Base-by-base conservation (phyloP, 2,329 filamentous ascomycete genomes). In the Parastagonospora nodorum region DNA sequence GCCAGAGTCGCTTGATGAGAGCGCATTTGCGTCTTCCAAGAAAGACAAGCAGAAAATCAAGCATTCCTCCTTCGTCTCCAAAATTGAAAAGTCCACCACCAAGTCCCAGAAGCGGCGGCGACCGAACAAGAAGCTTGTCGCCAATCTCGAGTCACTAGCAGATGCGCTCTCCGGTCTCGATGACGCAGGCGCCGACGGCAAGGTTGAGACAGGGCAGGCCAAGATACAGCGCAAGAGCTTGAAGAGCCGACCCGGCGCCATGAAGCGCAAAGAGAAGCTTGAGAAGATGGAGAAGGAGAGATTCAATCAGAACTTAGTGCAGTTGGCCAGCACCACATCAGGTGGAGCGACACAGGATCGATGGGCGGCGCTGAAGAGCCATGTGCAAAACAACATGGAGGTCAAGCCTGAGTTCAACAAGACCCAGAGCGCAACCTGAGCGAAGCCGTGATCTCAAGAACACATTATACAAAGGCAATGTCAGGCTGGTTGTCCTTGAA, bases 321-420 rank as follows among this genome's bases (percentile, higher is more conserved):
- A 88, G 73, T 77, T 97, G 77, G 80, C 82, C n/a, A 57, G 53
- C 5, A 57, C 45, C 31, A 49, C 53, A 15, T 43, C 54, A 31
- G 48, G 55, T 15, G 45, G 57, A 29, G 67, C 58, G 31, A 57
- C 61, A 50, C 60, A 58, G 56, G 71, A 64, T 47, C 66, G 89
- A 48, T 97, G 91, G 88, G 88, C 88, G 28, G 90, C 91, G 12
- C 72, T 97, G 73, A 84, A 92, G 63, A 86, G 81, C 8, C 95
- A 93, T 68, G 95, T 97, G 44, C 88, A 89, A 1, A 82, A 87
- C 36, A 97, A 90, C 1, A 90, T 96, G 86, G 90, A 96, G 76
- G 88, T 90, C 74, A 93, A 93, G 63, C 85, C 88, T 11, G 89
- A 88, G 2, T 96, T 96, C 68, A 53, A 45, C 7, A 63, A 66